These are phyloP conservation scores for Vaccinium macrocarpon DNA, from an alignment of 148 eudicot genomes.

Conservation along the genomic window DNA sequence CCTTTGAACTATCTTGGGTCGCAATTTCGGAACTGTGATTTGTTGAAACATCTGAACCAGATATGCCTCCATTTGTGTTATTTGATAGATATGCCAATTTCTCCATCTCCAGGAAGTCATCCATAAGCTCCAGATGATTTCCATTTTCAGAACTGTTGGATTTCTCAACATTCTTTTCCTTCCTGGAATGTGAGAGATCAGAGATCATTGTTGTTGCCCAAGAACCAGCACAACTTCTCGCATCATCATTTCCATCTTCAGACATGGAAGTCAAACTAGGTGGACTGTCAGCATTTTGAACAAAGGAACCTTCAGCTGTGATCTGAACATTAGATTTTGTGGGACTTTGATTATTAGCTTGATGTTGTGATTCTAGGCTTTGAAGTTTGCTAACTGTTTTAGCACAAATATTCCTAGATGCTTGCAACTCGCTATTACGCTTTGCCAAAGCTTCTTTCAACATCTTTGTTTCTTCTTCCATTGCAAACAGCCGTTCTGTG, in stretches of 20 bases:
- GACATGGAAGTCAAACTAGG: constrained; percentile 69
- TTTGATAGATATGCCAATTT: constrained; percentile 68
- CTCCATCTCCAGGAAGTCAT: constrained; percentile 99
- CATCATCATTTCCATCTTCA: constrained; percentile 91
- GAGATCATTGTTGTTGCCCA: constrained; percentile 62
- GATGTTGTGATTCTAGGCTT: constrained; percentile 67
- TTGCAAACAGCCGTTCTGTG: constrained; percentile 70
- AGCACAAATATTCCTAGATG: constrained; percentile 80
- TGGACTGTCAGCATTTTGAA: constrained; percentile 52
- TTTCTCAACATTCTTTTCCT: constrained; percentile 52
- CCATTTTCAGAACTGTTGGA: constrained; percentile 51
- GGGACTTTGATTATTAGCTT: constrained; percentile 39
- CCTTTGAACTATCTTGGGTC: constrained; percentile 21
- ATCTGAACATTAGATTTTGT: constrained; percentile 18
- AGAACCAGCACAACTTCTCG: constrained; percentile 73
- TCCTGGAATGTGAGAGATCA: constrained; percentile 49
- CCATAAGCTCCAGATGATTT: constrained; percentile 85
- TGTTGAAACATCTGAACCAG: constrained; percentile 23
- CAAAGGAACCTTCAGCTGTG: constrained; percentile 35
- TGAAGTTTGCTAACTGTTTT: constrained; percentile 86
- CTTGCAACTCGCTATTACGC: constrained; percentile 85
- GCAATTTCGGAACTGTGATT: constrained; percentile 24
- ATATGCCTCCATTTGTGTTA: constrained; percentile 37
- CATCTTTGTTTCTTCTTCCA: constrained; percentile 99
- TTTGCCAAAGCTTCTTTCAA: constrained; percentile 90